A percentile compares a stretch with the other conserved stretches of the same genome.
Conservation (phyloP, 805 yeast genomes). For the Candida glaebosa region DNA sequence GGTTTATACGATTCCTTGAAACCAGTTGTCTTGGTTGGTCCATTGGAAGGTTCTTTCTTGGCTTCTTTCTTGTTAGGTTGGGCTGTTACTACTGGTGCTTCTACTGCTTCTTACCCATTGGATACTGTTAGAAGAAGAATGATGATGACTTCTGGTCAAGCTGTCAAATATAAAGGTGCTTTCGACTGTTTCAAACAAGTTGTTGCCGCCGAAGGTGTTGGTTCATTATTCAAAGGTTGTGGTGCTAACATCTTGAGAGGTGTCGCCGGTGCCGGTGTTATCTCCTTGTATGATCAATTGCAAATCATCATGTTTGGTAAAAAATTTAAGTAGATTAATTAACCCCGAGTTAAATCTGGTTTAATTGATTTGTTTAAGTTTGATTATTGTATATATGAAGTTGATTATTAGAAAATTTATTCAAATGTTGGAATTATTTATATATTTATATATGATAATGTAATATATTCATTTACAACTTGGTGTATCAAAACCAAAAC, state of each 20-base stretch:
- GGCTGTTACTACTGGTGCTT: conserved; percentile 98
- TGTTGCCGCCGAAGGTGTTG: conserved; percentile 93
- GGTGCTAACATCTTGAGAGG: conserved; percentile 99
- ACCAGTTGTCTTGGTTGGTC: conserved; percentile 92
- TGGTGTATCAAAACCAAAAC: too few species aligned
- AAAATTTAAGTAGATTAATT: conserved; percentile 66
- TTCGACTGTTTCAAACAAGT: conserved; percentile 88
- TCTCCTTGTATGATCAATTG: conserved; percentile 95
- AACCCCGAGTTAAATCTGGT: too few species aligned
- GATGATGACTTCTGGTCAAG: conserved; percentile 99
- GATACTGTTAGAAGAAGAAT: conserved; percentile 99
- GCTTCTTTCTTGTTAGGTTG: conserved; percentile 97
- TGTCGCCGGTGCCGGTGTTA: conserved; percentile 99
- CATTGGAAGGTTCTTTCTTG: conserved; percentile 89
- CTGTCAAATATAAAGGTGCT: conserved; percentile 94
- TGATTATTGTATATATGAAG: conserved; percentile 1
- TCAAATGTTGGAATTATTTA: too few species aligned
- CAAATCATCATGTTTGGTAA: conserved; percentile 94
- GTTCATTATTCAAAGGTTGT: conserved; percentile 96
- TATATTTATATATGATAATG: too few species aligned
- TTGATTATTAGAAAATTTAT: neutral
- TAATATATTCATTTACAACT: too few species aligned
- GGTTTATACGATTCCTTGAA: conserved; percentile 96
- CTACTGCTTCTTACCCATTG: conserved; percentile 98
- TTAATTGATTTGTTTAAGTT: neutral